Evolutionary conservation across 306 rosid species (phyloP).

Genomic region (Cucumis melo): DNA sequence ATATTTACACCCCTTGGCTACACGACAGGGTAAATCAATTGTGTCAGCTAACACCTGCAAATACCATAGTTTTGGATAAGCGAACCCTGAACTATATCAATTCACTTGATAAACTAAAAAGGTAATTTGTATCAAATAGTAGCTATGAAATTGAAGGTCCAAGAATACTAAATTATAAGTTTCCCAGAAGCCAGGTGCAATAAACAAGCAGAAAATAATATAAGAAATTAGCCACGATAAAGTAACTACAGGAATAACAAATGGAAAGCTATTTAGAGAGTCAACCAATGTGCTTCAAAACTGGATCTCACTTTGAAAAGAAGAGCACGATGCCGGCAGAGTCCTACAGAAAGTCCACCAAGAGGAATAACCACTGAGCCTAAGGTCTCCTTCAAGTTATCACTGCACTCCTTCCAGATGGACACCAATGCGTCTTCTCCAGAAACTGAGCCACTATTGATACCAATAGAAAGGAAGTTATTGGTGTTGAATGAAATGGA

Average conservation of each 20-base stretch:
- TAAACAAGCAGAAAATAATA: not conserved
- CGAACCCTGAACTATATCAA: not conserved
- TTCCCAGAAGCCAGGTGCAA: not conserved
- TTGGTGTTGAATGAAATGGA: slow-evolving; percentile 13
- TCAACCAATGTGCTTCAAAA: not conserved
- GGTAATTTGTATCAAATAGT: not conserved
- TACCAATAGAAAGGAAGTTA: slow-evolving; percentile 32
- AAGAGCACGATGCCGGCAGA: slow-evolving; percentile 91
- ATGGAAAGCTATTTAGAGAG: not conserved
- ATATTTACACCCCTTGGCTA: slow-evolving; percentile 94
- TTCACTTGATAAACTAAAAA: not conserved
- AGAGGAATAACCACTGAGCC: slow-evolving; percentile 92
- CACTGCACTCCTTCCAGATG: slow-evolving; percentile 70
- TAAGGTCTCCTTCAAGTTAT: slow-evolving; percentile 68
- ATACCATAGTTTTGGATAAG: slow-evolving; percentile 12
- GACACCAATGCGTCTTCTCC: slow-evolving; percentile 61
- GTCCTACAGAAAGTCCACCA: slow-evolving; percentile 86
- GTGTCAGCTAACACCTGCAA: slow-evolving; percentile 83
- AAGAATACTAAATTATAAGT: not conserved
- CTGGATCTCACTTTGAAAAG: slow-evolving; percentile 74
- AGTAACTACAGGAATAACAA: not conserved
- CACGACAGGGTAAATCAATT: slow-evolving; percentile 86
- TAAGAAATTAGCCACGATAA: not conserved
- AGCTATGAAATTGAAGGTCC: not conserved
- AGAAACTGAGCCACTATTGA: slow-evolving; percentile 81